Evolutionary conservation across 441 rosid species (phyloP), one percentile per base, ranked within the genome.

Genomic region (Rhodomyrtus psidioides): DNA sequence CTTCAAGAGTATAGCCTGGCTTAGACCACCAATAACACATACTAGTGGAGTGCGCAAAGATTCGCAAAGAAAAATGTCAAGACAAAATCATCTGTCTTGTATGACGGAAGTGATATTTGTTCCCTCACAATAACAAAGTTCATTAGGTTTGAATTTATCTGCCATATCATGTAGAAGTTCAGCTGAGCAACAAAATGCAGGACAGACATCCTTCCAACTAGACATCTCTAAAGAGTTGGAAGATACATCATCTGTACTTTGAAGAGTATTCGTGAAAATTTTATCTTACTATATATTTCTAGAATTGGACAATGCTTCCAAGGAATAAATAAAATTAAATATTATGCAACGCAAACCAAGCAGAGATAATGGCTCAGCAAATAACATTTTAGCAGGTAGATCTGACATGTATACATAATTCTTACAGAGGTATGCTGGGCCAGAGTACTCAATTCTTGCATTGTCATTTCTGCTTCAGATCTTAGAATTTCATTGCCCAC

Each of bases 341-440:
- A 39, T 46, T 70, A 39, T 70, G 79, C 15, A 21, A 70, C 21
- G 49, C 49, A 70, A 17, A 70, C 42, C 15, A 70, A 70, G 49
- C 24, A 70, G 49, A 70, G 79, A 65, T 65, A 65, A 65, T 19
- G 76, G 46, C 46, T 65, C 76, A 9, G 46, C n/a, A 39, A 70
- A 39, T 39, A 70, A 70, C 39, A 21, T 39, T 70, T 70, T 39
- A 70, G 79, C 49, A 70, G 79, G 49, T 21, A 70, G 49, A 70
- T 70, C 49, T 39, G 49, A 39, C 1, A 7, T 23, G 9, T 70
- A 21, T 70, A 21, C n/a, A 39, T 70, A 39, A 70, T 70, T 70
- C 99, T 88, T 92, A 96, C 99, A 54, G 96, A 94, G 87, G 99
- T 95, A 87, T 92, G 87, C 59, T 93, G 96, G 58, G 93, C 98